A percentile compares a stretch with the other conserved stretches of the same genome.
phyloP scores from a whole-genome alignment of 768 basidiomycete species.

The Tulasnella sp. region DNA sequence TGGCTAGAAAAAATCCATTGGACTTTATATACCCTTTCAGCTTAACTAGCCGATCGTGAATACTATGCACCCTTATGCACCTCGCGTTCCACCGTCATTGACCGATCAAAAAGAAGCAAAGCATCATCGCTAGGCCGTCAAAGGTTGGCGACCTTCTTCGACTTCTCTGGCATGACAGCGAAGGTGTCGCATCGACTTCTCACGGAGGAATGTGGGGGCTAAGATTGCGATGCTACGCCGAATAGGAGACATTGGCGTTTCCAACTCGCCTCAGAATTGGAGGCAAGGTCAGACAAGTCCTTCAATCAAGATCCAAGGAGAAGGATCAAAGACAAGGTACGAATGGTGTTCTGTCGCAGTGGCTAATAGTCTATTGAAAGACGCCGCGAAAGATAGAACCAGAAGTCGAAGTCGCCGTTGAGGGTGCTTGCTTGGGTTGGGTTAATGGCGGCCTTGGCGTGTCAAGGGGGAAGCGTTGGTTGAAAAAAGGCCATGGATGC shows the following conservation, averaged over 20 bases:
- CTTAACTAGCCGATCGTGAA: not conserved
- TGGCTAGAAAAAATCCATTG: not conserved
- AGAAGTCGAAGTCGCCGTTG: not conserved
- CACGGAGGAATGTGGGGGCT: not conserved
- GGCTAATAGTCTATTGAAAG: not conserved
- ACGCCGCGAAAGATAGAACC: not conserved
- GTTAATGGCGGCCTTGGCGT: not conserved
- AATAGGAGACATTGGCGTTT: not conserved
- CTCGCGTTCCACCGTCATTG: not conserved
- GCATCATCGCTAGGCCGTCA: not conserved
- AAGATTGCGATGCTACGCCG: not conserved
- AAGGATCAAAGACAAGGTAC: not conserved
- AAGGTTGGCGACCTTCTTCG: not conserved
- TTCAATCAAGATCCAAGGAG: not conserved
- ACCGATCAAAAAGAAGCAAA: not conserved
- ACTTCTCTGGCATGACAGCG: not conserved
- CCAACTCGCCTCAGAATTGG: not conserved
- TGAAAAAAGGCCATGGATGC: not conserved
- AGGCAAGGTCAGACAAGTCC: not conserved
- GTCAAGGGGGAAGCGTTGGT: not conserved
- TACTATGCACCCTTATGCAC: not conserved
- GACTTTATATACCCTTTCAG: not conserved
- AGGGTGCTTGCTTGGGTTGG: not conserved
- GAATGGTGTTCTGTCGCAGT: not conserved
- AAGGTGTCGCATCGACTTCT: not conserved